These are phyloP conservation scores for Mesotaenium endlicherianum DNA, from an alignment of 139 green algal species.

Conservation along the genomic window DNA sequence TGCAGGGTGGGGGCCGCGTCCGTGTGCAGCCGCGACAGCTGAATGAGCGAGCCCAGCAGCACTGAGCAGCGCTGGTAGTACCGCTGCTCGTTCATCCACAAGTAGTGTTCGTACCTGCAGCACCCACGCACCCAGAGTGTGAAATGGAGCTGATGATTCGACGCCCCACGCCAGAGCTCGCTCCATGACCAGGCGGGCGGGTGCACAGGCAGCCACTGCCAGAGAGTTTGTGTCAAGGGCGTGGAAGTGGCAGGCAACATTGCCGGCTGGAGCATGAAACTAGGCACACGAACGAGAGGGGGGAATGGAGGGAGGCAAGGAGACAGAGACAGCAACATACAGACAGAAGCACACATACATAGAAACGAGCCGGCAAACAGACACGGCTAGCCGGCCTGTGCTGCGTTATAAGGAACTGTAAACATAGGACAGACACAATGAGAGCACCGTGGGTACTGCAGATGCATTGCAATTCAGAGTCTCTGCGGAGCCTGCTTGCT, in stretches of 20 bases:
- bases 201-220: neutral
- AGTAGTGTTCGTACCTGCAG: slow-evolving; percentile 79
- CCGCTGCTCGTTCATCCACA: slow-evolving; percentile 73
- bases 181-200: neutral
- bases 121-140: neutral
- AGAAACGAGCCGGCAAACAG: too few species aligned
- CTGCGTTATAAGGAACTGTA: too few species aligned
- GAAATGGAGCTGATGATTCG: neutral
- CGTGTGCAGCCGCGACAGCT: slow-evolving; percentile 50
- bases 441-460: too few species aligned
- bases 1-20: slow-evolving; percentile 9
- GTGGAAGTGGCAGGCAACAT: neutral
- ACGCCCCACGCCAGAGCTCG: neutral
- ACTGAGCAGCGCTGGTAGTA: slow-evolving; percentile 68
- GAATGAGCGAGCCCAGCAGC: slow-evolving; percentile 72
- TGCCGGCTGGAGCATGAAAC: neutral
- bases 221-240: neutral
- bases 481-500: too few species aligned
- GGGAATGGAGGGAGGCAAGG: too few species aligned
- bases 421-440: too few species aligned
- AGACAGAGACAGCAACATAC: too few species aligned
- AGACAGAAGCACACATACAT: too few species aligned
- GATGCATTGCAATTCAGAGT: too few species aligned
- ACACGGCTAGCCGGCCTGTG: too few species aligned
- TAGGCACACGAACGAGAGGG: neutral